Base-by-base conservation (phyloP, 129 eudicot genomes). In the Artemisia tridentata region DNA sequence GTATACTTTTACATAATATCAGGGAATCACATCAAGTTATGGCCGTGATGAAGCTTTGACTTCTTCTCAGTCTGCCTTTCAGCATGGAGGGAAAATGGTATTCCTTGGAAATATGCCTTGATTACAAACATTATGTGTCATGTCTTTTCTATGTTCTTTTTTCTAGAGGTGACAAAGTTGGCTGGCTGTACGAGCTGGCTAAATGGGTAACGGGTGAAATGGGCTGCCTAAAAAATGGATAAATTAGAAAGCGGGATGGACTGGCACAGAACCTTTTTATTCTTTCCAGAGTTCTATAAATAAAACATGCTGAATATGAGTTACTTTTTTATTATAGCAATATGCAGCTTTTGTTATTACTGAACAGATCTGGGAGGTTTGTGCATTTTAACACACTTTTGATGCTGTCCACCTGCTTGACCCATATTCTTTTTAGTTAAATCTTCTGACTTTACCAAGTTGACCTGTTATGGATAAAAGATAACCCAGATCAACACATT, bases 81-180 rank as follows among this genome's bases (percentile, higher is more conserved):
- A 76, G 62, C 81, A 69, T 45, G 84, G 69, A 55, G 82, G 83
- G 25, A 67, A 75, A 66, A 52, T 64, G 96, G 96, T 86, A 84
- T 15, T 21, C 73, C 11, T 46, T 47, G 45, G 34, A 55, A 18
- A 25, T 65, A 49, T 62, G 13, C 52, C 19, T 63, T 11, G 31
- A 13, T 27, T 67, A 20, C 8, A 20, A 16, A n/a, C 62, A 1
- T 68, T 41, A 73, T 27, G 25, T 23, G 41, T 10, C 51, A 14
- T 18, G 58, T 46, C 56, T 71, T 79, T 71, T 79, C 19, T 31
- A 55, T 61, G 46, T 29, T 29, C 1, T 27, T 9, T 11, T 38
- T 38, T 38, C 9, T 38, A 38, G 5, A 27, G 0, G 65, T 60
- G 63, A 18, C 25, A 56, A 55, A 9, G 13, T 56, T 23, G 63